Conservation (phyloP, 306 rosid species). For the Delonix regia region DNA sequence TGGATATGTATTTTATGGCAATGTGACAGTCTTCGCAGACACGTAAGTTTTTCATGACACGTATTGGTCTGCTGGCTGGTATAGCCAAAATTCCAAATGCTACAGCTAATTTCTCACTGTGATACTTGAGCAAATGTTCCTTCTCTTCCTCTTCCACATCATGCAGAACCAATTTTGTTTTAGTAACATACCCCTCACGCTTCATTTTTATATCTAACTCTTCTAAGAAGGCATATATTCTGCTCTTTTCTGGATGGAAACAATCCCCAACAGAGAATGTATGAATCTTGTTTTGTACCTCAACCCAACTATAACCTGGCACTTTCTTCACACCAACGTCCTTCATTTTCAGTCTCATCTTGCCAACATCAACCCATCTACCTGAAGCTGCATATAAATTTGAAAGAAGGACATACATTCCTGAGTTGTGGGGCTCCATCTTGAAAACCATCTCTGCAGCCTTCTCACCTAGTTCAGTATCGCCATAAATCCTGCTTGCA, state of each 20-base stretch:
- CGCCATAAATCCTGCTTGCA: slow-evolving; percentile 81
- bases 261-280: slow-evolving; percentile 74
- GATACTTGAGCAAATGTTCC: slow-evolving; percentile 78
- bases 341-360: slow-evolving; percentile 76
- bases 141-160: slow-evolving; percentile 96
- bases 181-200: slow-evolving; percentile 76
- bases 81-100: slow-evolving; percentile 80
- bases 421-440: slow-evolving; percentile 86
- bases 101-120: slow-evolving; percentile 90
- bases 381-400: slow-evolving; percentile 89
- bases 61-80: slow-evolving; percentile 82
- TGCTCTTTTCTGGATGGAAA: slow-evolving; percentile 65
- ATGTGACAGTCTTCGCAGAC: slow-evolving; percentile 86
- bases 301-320: slow-evolving; percentile 91
- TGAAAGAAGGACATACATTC: slow-evolving; percentile 89
- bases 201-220: slow-evolving; percentile 75
- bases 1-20: slow-evolving; percentile 85
- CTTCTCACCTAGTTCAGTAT: slow-evolving; percentile 76
- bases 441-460: slow-evolving; percentile 78
- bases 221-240: slow-evolving; percentile 73
- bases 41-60: slow-evolving; percentile 80
- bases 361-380: slow-evolving; percentile 79
- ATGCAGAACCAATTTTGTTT: slow-evolving; percentile 82
- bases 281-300: slow-evolving; percentile 75
- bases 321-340: slow-evolving; percentile 76